phyloP scores from a whole-genome alignment of 2,329 filamentous ascomycete genomes.

The Pseudogymnoascus sp. region DNA sequence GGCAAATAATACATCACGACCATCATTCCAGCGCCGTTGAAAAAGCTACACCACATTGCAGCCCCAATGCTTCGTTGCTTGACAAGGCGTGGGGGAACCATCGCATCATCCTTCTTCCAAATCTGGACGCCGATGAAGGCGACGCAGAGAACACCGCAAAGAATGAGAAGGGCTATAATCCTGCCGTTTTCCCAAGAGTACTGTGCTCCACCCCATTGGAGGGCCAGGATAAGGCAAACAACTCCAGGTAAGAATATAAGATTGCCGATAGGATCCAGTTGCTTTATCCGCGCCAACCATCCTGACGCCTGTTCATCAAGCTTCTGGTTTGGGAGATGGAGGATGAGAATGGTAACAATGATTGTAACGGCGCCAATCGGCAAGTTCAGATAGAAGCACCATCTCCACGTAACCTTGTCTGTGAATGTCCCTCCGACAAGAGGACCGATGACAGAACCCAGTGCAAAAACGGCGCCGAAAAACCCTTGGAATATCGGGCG shows the following conservation, averaged over 20 bases:
- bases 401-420: slow-evolving; percentile 28
- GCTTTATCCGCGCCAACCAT: slow-evolving; percentile 29
- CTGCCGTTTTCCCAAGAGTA: slow-evolving; percentile 31
- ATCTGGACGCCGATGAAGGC: slow-evolving; percentile 16
- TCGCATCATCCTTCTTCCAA: slow-evolving; percentile 20
- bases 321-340: slow-evolving; percentile 29
- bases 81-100: slow-evolving; percentile 31
- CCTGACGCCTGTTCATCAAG: slow-evolving; percentile 31
- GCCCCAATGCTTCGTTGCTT: slow-evolving; percentile 27
- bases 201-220: slow-evolving; percentile 36
- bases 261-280: slow-evolving; percentile 29
- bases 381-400: slow-evolving; percentile 30
- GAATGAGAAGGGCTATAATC: slow-evolving; percentile 28
- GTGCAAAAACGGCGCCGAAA: slow-evolving; percentile 19
- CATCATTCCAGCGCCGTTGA: slow-evolving; percentile 25
- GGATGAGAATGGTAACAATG: slow-evolving; percentile 31
- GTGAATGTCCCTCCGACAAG: slow-evolving; percentile 35
- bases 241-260: slow-evolving; percentile 21
- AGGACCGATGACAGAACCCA: slow-evolving; percentile 24
- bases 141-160: slow-evolving; percentile 20
- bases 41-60: slow-evolving; percentile 27
- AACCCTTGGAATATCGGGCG: slow-evolving; percentile 19
- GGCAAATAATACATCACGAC: slow-evolving; percentile 33
- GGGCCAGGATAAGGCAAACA: slow-evolving; percentile 29
- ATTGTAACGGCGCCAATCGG: slow-evolving; percentile 32